Base-by-base conservation (phyloP, 441 rosid species). In the Gossypium trilobum region DNA sequence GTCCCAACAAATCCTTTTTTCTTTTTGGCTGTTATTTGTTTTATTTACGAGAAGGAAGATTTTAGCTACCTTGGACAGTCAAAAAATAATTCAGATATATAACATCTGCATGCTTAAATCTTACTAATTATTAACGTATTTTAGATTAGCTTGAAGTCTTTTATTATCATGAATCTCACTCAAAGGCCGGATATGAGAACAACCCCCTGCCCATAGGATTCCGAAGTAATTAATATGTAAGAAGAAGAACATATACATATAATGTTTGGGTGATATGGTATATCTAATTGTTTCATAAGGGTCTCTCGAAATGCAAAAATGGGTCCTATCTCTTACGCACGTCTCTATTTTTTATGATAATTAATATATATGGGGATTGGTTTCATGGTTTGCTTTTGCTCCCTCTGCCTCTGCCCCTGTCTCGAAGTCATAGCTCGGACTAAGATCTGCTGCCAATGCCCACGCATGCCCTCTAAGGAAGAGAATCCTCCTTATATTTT, bases 161-260 rank as follows among this genome's bases (percentile, higher is more conserved):
- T 36, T 36, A 36, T 36, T 33, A 33, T 33, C 8, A 33, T 6
- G 91, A 86, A 83, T 86, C 87, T 85, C 83, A 70, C 78, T 78
- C 62, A 70, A 80, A 85, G 77, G 80, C 78, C 51, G 10, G 36
- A 62, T 62, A 13, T 29, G 23, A 82, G 78, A 79, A 78, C 17
- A 29, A 69, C 25, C 78, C 63, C 58, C 20, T 11, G 14, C n/a
- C 61, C 83, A 77, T 83, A 64, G 88, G 86, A 85, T 83, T 81
- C 87, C 82, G 51, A 78, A 36, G 42, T 36, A 36, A 7, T 6
- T 36, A 7, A 36, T 7, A 1, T 36, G 42, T 36, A 36, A 36
- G 42, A 36, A 36, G 42, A 33, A 33, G 42, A 36, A 36, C 2
- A 7, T 36, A 7, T 7, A 1, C 42, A 1, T 36, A 36, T 36